Percentiles rank a stretch among this genome's conserved stretches.
phyloP scores from a whole-genome alignment of 805 yeast genomes.

The Candida nonsorbophila region DNA sequence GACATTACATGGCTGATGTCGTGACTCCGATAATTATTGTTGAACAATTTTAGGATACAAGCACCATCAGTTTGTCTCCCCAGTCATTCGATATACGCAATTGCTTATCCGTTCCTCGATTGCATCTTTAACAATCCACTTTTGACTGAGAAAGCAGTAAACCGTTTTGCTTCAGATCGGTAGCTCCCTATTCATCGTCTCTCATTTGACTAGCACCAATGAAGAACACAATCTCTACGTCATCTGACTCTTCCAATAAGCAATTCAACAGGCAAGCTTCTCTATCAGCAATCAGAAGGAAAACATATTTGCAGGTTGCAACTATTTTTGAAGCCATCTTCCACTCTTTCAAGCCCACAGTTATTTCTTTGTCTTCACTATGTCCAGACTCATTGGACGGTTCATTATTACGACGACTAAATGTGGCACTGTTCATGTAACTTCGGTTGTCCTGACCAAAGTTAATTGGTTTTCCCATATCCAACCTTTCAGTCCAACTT shows the following conservation, averaged over 20 bases:
- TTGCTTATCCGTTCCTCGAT: background rate
- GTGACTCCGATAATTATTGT: too few species aligned
- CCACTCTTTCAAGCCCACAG: constrained; percentile 62
- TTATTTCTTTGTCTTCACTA: constrained; percentile 37
- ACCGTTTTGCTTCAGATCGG: too few species aligned
- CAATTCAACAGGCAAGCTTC: constrained; percentile 65
- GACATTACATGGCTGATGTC: background rate
- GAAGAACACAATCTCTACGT: constrained; percentile 61
- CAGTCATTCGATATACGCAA: background rate
- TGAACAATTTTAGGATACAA: background rate
- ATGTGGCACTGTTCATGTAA: too few species aligned
- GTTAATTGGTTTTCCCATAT: constrained; percentile 37
- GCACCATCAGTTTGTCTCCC: too few species aligned
- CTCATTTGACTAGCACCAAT: too few species aligned
- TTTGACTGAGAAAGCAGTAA: too few species aligned
- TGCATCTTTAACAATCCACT: too few species aligned
- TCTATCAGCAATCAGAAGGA: constrained; percentile 51
- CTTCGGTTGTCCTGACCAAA: too few species aligned
- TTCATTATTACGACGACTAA: too few species aligned
- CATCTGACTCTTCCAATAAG: constrained; percentile 56
- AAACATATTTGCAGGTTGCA: constrained; percentile 55
- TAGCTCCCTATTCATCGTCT: too few species aligned
- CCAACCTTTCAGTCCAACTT: constrained; percentile 54
- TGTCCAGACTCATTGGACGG: constrained; percentile 1
- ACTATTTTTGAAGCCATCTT: constrained; percentile 57